These are phyloP conservation scores for Diutina rugosa DNA, from an alignment of 1,139 yeast genomes.

Conservation along the genomic window DNA sequence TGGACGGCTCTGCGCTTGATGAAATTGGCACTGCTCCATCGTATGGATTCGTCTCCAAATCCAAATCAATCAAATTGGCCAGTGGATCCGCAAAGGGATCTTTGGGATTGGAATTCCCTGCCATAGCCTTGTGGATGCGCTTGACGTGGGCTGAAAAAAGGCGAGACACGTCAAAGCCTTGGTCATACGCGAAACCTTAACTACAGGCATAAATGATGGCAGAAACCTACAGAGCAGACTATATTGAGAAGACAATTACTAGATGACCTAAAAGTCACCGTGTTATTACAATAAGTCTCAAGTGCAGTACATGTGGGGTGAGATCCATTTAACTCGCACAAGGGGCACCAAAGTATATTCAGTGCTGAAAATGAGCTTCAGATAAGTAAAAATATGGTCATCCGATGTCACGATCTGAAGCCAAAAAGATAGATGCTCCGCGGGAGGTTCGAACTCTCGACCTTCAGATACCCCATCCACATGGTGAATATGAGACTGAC, in stretches of 20 bases:
- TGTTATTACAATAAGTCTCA: neutral
- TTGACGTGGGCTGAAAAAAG: neutral
- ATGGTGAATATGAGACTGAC: slow-evolving; percentile 2
- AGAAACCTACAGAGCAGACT: neutral
- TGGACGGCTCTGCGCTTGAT: neutral
- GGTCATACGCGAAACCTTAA: neutral
- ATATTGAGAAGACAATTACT: neutral
- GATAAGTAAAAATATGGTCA: too few species aligned
- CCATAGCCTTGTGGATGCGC: neutral
- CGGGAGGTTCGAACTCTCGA: slow-evolving; percentile 3
- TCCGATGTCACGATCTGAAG: too few species aligned
- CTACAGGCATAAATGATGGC: neutral
- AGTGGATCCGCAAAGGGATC: neutral
- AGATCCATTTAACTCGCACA: neutral
- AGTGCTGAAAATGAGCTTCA: too few species aligned
- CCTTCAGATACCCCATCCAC: slow-evolving; percentile 1
- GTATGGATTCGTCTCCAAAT: neutral
- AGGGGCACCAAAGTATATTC: neutral
- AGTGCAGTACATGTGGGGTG: neutral
- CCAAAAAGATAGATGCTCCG: slow-evolving; percentile 1
- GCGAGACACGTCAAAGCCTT: neutral
- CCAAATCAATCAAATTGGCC: slow-evolving; percentile 1
- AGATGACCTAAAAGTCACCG: neutral
- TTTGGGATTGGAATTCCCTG: neutral
- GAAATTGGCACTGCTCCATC: neutral